Percentiles rank a stretch among this genome's conserved stretches.
phyloP scores from a whole-genome alignment of 208 protist genomes.

The Borovskyia barvae region DNA sequence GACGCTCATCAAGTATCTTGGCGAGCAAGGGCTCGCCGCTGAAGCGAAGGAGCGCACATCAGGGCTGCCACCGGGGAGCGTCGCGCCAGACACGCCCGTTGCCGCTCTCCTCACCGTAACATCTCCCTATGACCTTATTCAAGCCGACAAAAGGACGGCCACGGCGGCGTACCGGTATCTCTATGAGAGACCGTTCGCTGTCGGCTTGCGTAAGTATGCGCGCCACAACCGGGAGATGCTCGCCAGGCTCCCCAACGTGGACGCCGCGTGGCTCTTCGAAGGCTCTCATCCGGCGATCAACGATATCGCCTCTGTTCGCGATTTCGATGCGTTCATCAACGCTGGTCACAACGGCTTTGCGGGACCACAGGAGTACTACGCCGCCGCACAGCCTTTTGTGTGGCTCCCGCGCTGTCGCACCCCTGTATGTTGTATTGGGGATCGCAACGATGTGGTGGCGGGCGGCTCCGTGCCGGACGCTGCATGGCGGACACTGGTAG shows the following conservation, averaged over 20 bases:
- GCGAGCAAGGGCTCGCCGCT: constrained; percentile 40
- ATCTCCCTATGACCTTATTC: constrained; percentile 46
- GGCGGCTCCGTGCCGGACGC: constrained; percentile 20
- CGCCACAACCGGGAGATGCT: constrained; percentile 46
- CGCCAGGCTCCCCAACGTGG: constrained; percentile 27
- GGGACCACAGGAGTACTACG: constrained; percentile 40
- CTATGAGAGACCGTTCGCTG: constrained; percentile 29
- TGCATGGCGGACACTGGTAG: constrained; percentile 29
- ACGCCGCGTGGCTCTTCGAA: constrained; percentile 30
- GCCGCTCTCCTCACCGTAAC: constrained; percentile 40
- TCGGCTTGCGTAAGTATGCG: constrained; percentile 32
- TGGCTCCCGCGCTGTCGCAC: constrained; percentile 27
- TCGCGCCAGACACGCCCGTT: constrained; percentile 21
- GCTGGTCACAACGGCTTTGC: constrained; percentile 51
- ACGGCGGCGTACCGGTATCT: constrained; percentile 12
- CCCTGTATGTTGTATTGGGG: constrained; percentile 47
- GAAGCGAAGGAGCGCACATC: not conserved
- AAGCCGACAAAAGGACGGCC: constrained; percentile 20
- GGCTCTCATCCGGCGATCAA: constrained; percentile 15
- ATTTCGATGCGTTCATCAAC: constrained; percentile 48
- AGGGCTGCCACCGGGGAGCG: constrained; percentile 1
- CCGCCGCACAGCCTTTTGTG: constrained; percentile 32
- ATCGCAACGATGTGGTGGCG: constrained; percentile 49
- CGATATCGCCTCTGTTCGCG: constrained; percentile 18
- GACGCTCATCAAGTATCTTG: constrained; percentile 57